Conservation (phyloP, 2,329 filamentous ascomycete species). For the Fusarium sp. region DNA sequence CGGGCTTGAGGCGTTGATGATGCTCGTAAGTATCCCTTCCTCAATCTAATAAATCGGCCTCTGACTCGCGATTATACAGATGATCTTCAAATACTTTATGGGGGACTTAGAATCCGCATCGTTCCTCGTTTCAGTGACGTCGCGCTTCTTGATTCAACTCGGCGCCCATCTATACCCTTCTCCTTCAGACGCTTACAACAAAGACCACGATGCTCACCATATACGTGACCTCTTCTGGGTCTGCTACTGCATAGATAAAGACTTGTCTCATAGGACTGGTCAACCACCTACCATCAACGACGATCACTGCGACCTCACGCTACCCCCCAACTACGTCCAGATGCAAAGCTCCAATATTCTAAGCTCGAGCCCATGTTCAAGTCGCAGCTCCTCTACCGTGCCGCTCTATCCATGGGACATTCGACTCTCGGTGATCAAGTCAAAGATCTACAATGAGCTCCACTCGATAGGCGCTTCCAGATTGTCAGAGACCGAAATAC, state of each 20-base stretch:
- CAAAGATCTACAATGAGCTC: background rate
- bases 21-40: background rate
- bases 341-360: background rate
- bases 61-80: rapidly evolving
- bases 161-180: background rate
- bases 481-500: background rate
- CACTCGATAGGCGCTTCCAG: background rate
- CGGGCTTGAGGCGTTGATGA: background rate
- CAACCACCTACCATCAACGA: conserved; percentile 3
- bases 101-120: background rate
- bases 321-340: background rate
- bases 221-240: conserved; percentile 13
- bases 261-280: background rate
- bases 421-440: background rate
- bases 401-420: conserved; percentile 2
- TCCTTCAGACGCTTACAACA: rapidly evolving
- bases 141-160: background rate
- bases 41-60: rapidly evolving
- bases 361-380: rapidly evolving
- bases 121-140: background rate
- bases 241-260: conserved; percentile 22
- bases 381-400: background rate
- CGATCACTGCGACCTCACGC: background rate
- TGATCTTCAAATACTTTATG: background rate
- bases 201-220: background rate